phyloP scores from a whole-genome alignment of 1,284 basidiomycete species.

The Rhodofomes roseus region DNA sequence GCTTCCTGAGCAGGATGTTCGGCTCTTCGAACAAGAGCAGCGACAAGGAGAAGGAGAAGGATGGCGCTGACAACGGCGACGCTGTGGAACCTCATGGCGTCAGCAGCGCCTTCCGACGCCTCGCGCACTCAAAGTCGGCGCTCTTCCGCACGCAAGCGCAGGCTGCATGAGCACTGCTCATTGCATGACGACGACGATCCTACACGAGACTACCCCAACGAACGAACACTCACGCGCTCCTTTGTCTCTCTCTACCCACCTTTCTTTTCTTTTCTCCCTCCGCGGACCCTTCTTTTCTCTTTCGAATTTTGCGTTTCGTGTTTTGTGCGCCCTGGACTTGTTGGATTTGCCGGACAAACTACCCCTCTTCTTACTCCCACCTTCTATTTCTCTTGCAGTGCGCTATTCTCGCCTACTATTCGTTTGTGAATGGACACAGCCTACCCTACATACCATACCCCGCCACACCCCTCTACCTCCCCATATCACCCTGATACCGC shows the following conservation, averaged over 20 bases:
- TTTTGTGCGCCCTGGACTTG: conserved; percentile 9
- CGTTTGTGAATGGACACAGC: not conserved
- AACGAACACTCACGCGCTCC: conserved; percentile 9
- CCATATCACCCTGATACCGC: not conserved
- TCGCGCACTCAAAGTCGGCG: conserved; percentile 43
- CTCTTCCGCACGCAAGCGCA: conserved; percentile 34
- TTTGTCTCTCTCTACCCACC: conserved; percentile 8
- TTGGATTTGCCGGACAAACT: conserved; percentile 24
- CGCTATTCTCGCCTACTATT: conserved; percentile 9
- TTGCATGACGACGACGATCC: conserved; percentile 10
- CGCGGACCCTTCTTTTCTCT: conserved; percentile 14
- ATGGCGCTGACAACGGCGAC: conserved; percentile 32
- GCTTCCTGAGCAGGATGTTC: conserved; percentile 65
- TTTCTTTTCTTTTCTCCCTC: conserved; percentile 4
- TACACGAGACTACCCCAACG: conserved; percentile 6
- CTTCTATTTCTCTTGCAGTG: conserved; percentile 11
- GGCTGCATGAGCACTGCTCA: not conserved
- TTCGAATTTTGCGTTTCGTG: conserved; percentile 10
- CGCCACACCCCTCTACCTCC: not conserved
- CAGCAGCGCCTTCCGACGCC: conserved; percentile 28
- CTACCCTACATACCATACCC: not conserved
- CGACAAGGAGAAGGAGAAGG: conserved; percentile 31
- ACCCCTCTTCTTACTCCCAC: conserved; percentile 12
- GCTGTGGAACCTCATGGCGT: conserved; percentile 29
- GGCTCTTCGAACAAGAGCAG: conserved; percentile 49